Conservation (phyloP, 2,329 filamentous ascomycete genomes). For the Phialemonium atrogriseum region DNA sequence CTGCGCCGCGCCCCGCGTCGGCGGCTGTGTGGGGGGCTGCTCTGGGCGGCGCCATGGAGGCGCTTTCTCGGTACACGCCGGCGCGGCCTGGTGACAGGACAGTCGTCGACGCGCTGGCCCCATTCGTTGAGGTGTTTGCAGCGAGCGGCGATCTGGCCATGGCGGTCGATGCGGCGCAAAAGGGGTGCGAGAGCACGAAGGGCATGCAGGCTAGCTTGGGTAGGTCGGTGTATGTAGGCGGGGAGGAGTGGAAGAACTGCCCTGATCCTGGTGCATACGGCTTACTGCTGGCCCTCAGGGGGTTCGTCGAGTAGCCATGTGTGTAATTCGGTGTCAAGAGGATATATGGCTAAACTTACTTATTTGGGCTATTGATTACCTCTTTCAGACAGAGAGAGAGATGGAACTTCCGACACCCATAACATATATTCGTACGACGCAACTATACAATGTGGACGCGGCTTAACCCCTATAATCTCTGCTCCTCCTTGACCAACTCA, state of each 20-base stretch:
- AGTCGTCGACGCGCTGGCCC: constrained; percentile 78
- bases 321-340: too few species aligned
- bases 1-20: constrained; percentile 29
- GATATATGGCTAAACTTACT: too few species aligned
- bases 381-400: too few species aligned
- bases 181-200: constrained; percentile 76
- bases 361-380: too few species aligned
- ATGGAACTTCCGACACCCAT: too few species aligned
- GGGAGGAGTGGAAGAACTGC: constrained; percentile 61
- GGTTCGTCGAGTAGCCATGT: too few species aligned
- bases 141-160: constrained; percentile 57
- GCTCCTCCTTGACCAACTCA: too few species aligned
- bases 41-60: constrained; percentile 60
- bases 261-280: constrained; percentile 63
- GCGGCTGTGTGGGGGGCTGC: constrained; percentile 50
- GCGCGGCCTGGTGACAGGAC: constrained; percentile 84
- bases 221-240: constrained; percentile 73
- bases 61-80: constrained; percentile 76
- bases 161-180: constrained; percentile 67
- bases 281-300: too few species aligned
- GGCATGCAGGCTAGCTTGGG: constrained; percentile 87
- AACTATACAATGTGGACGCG: too few species aligned
- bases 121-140: constrained; percentile 69
- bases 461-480: too few species aligned
- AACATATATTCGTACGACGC: too few species aligned